Conservation (phyloP, 495 filamentous ascomycete species). For the Bombardia bombarda region DNA sequence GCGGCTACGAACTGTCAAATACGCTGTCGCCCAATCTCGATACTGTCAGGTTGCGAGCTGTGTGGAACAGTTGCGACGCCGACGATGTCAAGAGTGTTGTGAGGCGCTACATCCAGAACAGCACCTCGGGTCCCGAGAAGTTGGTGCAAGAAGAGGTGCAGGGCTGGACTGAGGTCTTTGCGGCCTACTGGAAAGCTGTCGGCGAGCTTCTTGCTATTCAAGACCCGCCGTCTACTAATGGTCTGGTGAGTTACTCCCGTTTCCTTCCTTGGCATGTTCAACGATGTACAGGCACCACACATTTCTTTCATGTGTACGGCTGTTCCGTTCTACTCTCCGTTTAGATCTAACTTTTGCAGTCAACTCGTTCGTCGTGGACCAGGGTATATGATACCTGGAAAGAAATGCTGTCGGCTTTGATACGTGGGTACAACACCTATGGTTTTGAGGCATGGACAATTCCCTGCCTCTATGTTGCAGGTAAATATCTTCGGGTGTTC, state of each 20-base stretch:
- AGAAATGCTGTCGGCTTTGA: conserved; percentile 58
- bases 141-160: conserved; percentile 56
- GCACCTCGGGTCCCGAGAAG: conserved; percentile 26
- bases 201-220: conserved; percentile 57
- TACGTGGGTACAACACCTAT: conserved; percentile 63
- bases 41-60: conserved; percentile 45
- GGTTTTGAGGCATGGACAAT: conserved; percentile 79
- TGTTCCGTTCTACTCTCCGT: background rate
- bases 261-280: background rate
- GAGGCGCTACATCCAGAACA: conserved; percentile 49
- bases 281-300: too few relatives aligned
- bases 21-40: conserved; percentile 62
- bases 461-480: conserved; percentile 76
- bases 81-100: conserved; percentile 49
- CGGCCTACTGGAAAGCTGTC: conserved; percentile 72
- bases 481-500: conserved; percentile 75
- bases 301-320: too few relatives aligned
- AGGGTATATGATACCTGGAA: conserved; percentile 82
- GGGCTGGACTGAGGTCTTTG: conserved; percentile 78
- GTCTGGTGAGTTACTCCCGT: conserved; percentile 23
- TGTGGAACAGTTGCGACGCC: conserved; percentile 57
- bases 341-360: conserved; percentile 1
- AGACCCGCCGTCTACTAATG: conserved; percentile 19
- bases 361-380: conserved; percentile 51
- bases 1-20: conserved; percentile 59